Evolutionary conservation across 257 asterid genomes (phyloP).

Genomic region (Solanum virginianum): DNA sequence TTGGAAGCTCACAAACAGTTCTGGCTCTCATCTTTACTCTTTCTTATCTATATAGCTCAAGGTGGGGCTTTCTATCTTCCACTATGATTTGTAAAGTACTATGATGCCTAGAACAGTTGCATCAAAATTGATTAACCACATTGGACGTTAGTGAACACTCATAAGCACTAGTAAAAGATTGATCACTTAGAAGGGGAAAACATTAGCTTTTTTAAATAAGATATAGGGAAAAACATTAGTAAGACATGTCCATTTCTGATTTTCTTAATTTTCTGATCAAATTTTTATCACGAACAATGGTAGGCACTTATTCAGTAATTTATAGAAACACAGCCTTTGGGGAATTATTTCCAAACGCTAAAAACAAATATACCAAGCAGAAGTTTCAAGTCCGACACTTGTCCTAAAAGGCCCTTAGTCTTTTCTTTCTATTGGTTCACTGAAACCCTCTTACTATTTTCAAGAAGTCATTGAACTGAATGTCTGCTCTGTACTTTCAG

Average conservation of each 20-base stretch:
- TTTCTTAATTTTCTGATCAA: neutral
- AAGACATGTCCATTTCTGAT: neutral
- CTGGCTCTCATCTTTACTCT: neutral
- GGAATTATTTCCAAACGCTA: neutral
- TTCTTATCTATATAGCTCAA: neutral
- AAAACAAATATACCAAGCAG: neutral
- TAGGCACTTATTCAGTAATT: neutral
- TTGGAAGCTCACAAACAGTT: neutral
- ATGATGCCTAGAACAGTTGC: neutral
- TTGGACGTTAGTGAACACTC: neutral
- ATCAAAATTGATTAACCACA: neutral
- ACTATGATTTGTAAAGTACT: neutral
- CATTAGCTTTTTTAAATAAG: neutral
- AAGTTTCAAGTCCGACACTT: neutral
- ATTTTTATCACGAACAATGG: neutral
- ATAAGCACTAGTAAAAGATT: neutral
- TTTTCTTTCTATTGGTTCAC: neutral
- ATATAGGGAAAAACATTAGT: neutral
- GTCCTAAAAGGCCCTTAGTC: neutral
- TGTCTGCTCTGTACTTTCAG: neutral
- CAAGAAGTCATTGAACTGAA: neutral
- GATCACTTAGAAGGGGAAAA: neutral
- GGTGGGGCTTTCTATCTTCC: neutral
- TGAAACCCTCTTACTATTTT: neutral
- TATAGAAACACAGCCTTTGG: neutral